A percentile compares a stretch with the other conserved stretches of the same genome.
Evolutionary conservation across 306 rosid genomes (phyloP).

Genomic region (Hippophae rhamnoides): DNA sequence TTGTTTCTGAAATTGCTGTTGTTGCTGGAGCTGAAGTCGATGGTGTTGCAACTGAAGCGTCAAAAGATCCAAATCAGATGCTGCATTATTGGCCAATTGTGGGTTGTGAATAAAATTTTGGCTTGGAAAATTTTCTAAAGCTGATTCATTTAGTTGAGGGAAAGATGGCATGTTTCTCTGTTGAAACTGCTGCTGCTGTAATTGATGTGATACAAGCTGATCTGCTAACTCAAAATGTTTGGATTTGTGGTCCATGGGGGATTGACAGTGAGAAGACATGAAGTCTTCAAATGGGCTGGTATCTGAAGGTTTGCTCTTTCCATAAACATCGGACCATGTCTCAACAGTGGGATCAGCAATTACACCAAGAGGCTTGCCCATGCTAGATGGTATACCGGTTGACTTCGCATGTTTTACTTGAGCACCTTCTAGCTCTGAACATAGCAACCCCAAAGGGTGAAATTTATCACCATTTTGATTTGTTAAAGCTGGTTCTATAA

Average conservation of each 20-base stretch:
- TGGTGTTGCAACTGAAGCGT: slow-evolving; percentile 34
- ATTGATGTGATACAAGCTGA: slow-evolving; percentile 36
- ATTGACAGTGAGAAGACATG: slow-evolving; percentile 19
- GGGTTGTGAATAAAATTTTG: slow-evolving; percentile 42
- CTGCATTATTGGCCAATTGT: slow-evolving; percentile 31
- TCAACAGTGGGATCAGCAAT: slow-evolving; percentile 31
- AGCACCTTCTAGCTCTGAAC: slow-evolving; percentile 48
- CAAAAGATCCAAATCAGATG: slow-evolving; percentile 30
- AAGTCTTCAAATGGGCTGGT: slow-evolving; percentile 29
- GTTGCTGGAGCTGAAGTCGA: slow-evolving; percentile 42
- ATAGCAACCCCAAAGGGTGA: slow-evolving; percentile 56
- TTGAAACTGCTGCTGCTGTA: slow-evolving; percentile 45
- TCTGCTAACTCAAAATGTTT: slow-evolving; percentile 40
- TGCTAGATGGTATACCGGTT: slow-evolving; percentile 20
- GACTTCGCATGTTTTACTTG: slow-evolving; percentile 26
- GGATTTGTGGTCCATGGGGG: slow-evolving; percentile 36
- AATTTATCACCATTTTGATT: slow-evolving; percentile 32
- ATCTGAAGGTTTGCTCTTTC: slow-evolving; percentile 29
- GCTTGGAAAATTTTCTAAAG: slow-evolving; percentile 33
- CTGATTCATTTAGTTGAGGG: slow-evolving; percentile 32
- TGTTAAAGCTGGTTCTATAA: slow-evolving; percentile 27
- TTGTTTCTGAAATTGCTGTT: slow-evolving; percentile 26
- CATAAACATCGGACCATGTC: slow-evolving; percentile 34
- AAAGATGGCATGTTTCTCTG: slow-evolving; percentile 31
- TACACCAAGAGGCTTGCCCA: slow-evolving; percentile 33